These are phyloP conservation scores for Fusarium sp. DNA, from an alignment of 2,329 filamentous ascomycete species.

Conservation along the genomic window DNA sequence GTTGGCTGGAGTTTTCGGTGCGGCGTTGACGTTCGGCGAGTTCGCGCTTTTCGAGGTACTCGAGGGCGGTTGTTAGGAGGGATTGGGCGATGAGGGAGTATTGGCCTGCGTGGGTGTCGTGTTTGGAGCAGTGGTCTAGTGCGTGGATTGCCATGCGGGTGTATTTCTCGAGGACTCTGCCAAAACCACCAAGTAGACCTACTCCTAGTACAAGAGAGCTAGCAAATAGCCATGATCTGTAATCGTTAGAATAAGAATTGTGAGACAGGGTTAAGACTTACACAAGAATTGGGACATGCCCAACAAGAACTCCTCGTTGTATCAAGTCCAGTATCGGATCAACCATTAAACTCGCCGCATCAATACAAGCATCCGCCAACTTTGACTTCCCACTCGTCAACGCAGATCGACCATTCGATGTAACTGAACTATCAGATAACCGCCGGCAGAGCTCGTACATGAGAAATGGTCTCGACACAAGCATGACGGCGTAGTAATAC, in stretches of 20 bases:
- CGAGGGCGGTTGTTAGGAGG: slow-evolving; percentile 59
- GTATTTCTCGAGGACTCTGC: slow-evolving; percentile 64
- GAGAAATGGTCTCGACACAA: slow-evolving; percentile 66
- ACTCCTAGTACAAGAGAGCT: slow-evolving; percentile 65
- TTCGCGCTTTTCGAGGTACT: slow-evolving; percentile 62
- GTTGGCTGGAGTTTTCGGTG: slow-evolving; percentile 63
- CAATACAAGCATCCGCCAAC: slow-evolving; percentile 67
- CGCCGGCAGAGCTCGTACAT: slow-evolving; percentile 67
- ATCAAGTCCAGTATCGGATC: slow-evolving; percentile 61
- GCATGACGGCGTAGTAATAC: slow-evolving; percentile 70
- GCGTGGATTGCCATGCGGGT: slow-evolving; percentile 61
- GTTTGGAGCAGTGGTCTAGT: slow-evolving; percentile 62
- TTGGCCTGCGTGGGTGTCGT: slow-evolving; percentile 64
- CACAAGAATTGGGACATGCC: slow-evolving; percentile 63
- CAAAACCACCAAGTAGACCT: slow-evolving; percentile 64
- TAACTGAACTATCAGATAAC: slow-evolving; percentile 52
- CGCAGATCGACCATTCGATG: slow-evolving; percentile 30
- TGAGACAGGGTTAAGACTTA: slow-evolving; percentile 47
- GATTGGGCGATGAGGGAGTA: slow-evolving; percentile 67
- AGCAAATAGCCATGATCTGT: slow-evolving; percentile 66
- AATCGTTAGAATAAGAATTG: not conserved
- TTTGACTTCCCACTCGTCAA: slow-evolving; percentile 60
- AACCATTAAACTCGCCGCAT: slow-evolving; percentile 66
- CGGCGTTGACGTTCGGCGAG: slow-evolving; percentile 60
- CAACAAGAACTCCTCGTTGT: slow-evolving; percentile 56